A percentile compares a stretch with the other conserved stretches of the same genome.
These are phyloP conservation scores for Insectozyma bohioensis DNA, from an alignment of 1,139 yeast genomes.

Conservation along the genomic window DNA sequence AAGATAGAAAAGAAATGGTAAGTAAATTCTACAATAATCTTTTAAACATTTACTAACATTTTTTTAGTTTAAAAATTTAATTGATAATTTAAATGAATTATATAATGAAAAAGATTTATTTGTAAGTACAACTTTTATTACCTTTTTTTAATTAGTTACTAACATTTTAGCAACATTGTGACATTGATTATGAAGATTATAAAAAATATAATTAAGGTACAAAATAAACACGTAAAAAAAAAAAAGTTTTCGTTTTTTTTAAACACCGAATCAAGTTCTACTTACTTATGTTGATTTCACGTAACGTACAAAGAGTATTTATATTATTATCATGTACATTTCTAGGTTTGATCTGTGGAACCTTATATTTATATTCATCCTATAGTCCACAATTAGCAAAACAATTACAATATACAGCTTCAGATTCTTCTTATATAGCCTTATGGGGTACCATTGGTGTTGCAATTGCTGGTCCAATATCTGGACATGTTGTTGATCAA, in stretches of 20 bases:
- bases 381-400: slow-evolving; percentile 66
- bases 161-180: slow-evolving; percentile 8
- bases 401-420: slow-evolving; percentile 49
- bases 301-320: slow-evolving; percentile 31
- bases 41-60: background rate
- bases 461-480: slow-evolving; percentile 55
- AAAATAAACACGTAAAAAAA: no score
- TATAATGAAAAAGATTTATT: slow-evolving; percentile 4
- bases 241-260: no score
- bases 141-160: background rate
- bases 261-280: no score
- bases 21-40: no score
- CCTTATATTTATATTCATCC: slow-evolving; percentile 58
- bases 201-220: no score
- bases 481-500: slow-evolving; percentile 59
- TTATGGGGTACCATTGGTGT: slow-evolving; percentile 60
- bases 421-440: slow-evolving; percentile 57
- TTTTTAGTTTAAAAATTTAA: slow-evolving; percentile 5
- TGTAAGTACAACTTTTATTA: no score
- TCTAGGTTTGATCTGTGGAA: slow-evolving; percentile 58
- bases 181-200: slow-evolving; percentile 2
- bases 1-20: slow-evolving; percentile 7
- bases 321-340: slow-evolving; percentile 48
- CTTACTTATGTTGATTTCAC: slow-evolving; percentile 18
- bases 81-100: slow-evolving; percentile 4